Evolutionary conservation across 306 rosid genomes (phyloP).

Genomic region (Acacia crassicarpa): DNA sequence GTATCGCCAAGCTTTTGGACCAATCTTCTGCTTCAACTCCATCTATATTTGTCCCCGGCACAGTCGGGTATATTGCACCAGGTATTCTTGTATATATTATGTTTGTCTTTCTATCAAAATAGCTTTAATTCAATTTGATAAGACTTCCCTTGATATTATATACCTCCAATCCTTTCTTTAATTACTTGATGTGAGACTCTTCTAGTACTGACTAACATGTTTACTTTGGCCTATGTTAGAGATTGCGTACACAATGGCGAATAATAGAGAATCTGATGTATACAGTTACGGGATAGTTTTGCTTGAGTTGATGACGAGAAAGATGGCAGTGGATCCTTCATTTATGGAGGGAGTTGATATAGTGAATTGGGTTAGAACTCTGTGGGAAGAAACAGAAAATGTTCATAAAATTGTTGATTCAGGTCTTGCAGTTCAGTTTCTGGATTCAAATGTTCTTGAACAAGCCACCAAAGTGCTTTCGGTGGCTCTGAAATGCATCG

Average conservation of each 20-base stretch:
- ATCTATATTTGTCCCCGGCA: slow-evolving; percentile 57
- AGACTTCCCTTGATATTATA: too few relatives aligned
- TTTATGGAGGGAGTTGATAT: slow-evolving; percentile 49
- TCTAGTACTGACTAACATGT: background rate
- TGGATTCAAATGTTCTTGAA: slow-evolving; percentile 46
- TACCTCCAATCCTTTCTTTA: too few relatives aligned
- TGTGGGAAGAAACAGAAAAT: slow-evolving; percentile 48
- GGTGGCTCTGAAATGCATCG: slow-evolving; percentile 67
- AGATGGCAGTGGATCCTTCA: slow-evolving; percentile 57
- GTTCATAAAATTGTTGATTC: slow-evolving; percentile 58
- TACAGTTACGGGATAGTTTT: slow-evolving; percentile 85
- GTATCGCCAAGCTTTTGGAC: slow-evolving; percentile 81
- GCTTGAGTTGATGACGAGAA: slow-evolving; percentile 75
- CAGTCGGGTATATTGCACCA: slow-evolving; percentile 82
- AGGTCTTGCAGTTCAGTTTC: slow-evolving; percentile 45
- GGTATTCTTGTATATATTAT: background rate
- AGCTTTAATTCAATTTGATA: too few relatives aligned
- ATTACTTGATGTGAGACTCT: too few relatives aligned
- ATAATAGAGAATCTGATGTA: slow-evolving; percentile 63
- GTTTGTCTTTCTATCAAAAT: background rate
- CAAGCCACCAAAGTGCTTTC: slow-evolving; percentile 47
- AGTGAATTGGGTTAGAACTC: slow-evolving; percentile 56
- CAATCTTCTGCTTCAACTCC: slow-evolving; percentile 47
- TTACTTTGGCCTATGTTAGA: slow-evolving; percentile 44
- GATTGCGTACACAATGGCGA: slow-evolving; percentile 60